These are phyloP conservation scores for Geotrichum siamense DNA, from an alignment of 1,139 yeast species.

Conservation along the genomic window DNA sequence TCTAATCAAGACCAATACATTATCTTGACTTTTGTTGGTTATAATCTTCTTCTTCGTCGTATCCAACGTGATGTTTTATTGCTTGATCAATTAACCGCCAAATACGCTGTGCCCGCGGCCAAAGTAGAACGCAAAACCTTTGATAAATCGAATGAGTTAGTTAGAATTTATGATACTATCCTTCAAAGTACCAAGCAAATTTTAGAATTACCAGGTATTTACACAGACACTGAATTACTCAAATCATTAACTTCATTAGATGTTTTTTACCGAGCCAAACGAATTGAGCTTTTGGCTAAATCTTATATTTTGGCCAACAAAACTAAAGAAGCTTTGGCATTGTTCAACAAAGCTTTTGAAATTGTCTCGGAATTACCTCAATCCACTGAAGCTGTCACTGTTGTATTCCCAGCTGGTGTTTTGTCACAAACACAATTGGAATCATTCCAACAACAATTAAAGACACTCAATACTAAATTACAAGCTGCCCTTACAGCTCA, in stretches of 20 bases:
- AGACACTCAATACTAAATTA: conserved; percentile 6
- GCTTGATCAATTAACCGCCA: conserved; percentile 33
- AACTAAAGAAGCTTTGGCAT: conserved; percentile 50
- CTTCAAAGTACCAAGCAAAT: conserved; percentile 48
- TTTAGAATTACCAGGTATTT: conserved; percentile 82
- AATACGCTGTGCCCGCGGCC: conserved; percentile 21
- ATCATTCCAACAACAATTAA: neutral
- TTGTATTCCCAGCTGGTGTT: conserved; percentile 31
- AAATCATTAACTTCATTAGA: conserved; percentile 47
- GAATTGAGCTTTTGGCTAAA: conserved; percentile 43
- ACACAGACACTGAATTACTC: conserved; percentile 66
- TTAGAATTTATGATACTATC: conserved; percentile 47
- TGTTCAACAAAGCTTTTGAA: conserved; percentile 39
- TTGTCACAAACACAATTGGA: conserved; percentile 21
- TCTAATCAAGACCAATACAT: conserved; percentile 69
- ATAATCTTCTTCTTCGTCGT: conserved; percentile 56
- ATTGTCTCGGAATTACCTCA: conserved; percentile 20
- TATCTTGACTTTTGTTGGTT: conserved; percentile 65
- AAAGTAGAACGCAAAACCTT: conserved; percentile 27
- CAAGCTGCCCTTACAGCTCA: conserved; percentile 15
- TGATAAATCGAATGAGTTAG: conserved; percentile 41
- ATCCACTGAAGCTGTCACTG: conserved; percentile 19
- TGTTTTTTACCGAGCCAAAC: conserved; percentile 42
- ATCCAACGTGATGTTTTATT: conserved; percentile 63
- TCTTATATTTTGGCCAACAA: conserved; percentile 44